These are phyloP conservation scores for Colletotrichum cuscutae DNA, from an alignment of 2,329 filamentous ascomycete genomes.

Conservation along the genomic window DNA sequence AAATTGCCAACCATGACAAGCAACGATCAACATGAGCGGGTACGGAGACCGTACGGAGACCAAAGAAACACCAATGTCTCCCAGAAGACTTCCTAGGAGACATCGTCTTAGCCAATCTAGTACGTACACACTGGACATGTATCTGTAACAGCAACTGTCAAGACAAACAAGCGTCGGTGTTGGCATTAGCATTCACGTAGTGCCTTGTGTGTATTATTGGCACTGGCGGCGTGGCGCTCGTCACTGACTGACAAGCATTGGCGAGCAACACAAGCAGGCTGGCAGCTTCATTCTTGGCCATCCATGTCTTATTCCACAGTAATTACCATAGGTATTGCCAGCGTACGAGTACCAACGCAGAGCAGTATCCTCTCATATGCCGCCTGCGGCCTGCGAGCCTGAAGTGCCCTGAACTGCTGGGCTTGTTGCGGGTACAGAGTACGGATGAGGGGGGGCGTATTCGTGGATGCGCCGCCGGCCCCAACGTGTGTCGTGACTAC, in stretches of 20 bases:
- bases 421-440: conserved; percentile 9
- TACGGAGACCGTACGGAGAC: not conserved
- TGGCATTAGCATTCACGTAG: conserved; percentile 10
- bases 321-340: not conserved
- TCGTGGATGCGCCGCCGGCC: not conserved
- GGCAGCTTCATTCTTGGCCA: not conserved
- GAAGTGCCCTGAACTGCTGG: not conserved
- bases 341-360: not conserved
- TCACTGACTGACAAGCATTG: conserved; percentile 15
- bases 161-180: not conserved
- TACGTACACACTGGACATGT: conserved; percentile 5
- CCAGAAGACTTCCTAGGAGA: not conserved
- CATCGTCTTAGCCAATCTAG: conserved; percentile 4
- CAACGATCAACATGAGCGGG: not conserved
- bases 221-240: conserved; percentile 1
- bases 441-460: conserved; percentile 11
- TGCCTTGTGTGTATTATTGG: conserved; percentile 1
- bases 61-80: not conserved
- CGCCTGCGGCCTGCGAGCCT: not conserved
- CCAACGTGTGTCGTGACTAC: conserved; percentile 15
- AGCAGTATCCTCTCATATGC: not conserved
- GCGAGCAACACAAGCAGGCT: not conserved
- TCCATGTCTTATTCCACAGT: not conserved
- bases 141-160: conserved; percentile 12
- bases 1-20: not conserved